Percentiles rank a stretch among this genome's conserved stretches.
Evolutionary conservation across 805 yeast genomes (phyloP).

Genomic region (Isabelozyma pseudorhagii): DNA sequence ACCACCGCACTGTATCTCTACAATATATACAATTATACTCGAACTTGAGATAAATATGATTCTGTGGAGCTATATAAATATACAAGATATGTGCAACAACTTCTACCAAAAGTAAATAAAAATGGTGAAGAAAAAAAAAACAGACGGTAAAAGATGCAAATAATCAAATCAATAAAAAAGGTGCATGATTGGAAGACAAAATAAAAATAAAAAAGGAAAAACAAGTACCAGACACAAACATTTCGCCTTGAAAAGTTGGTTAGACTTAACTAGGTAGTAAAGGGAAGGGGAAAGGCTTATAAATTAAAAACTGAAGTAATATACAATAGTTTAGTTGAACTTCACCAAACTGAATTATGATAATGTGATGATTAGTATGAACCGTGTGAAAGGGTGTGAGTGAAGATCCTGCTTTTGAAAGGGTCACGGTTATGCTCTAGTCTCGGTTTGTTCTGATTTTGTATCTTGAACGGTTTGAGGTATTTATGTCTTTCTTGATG

Average conservation of each 20-base stretch:
- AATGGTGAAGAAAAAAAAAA: too few relatives aligned
- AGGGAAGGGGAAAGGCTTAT: neutral
- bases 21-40: too few relatives aligned
- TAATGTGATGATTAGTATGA: neutral
- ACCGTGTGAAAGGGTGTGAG: neutral
- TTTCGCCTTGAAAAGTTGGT: neutral
- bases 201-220: too few relatives aligned
- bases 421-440: too few relatives aligned
- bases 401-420: too few relatives aligned
- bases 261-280: neutral
- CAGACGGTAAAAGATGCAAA: too few relatives aligned
- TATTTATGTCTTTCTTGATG: conserved; percentile 37
- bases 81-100: neutral
- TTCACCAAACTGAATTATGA: neutral
- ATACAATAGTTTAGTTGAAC: neutral
- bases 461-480: neutral
- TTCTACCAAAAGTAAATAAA: neutral
- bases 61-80: too few relatives aligned
- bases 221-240: neutral
- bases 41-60: too few relatives aligned
- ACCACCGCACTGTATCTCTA: too few relatives aligned
- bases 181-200: neutral
- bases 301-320: neutral
- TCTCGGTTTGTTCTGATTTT: too few relatives aligned
- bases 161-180: neutral